Evolutionary conservation across 306 rosid genomes (phyloP).

Genomic region (Glycine tomentella): DNA sequence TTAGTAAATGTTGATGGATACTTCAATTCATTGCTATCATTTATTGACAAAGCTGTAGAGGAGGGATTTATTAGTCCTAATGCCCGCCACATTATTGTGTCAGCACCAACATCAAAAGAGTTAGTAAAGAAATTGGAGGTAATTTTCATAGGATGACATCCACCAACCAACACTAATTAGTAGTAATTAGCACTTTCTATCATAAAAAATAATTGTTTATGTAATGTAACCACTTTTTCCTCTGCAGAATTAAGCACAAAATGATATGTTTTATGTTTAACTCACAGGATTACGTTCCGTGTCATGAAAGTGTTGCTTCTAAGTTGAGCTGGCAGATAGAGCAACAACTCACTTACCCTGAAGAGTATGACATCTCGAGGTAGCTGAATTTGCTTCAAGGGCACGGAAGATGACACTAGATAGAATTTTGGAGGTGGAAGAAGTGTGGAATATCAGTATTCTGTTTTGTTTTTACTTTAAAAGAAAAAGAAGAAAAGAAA

Average conservation of each 20-base stretch:
- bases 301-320: conserved; percentile 94
- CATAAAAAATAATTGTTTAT: neutral
- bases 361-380: conserved; percentile 73
- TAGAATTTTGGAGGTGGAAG: conserved; percentile 68
- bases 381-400: conserved; percentile 53
- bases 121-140: conserved; percentile 98
- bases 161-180: neutral
- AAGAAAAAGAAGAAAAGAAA: neutral
- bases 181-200: neutral
- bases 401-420: conserved; percentile 48
- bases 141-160: conserved; percentile 23
- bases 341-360: conserved; percentile 74
- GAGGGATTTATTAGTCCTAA: conserved; percentile 92
- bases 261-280: conserved; percentile 18
- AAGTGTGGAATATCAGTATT: conserved; percentile 52
- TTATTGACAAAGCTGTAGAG: conserved; percentile 96
- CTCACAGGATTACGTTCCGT: conserved; percentile 85
- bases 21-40: conserved; percentile 84
- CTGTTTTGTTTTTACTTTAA: conserved; percentile 33
- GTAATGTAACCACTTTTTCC: neutral
- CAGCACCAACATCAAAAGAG: conserved; percentile 90
- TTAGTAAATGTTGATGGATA: conserved; percentile 96
- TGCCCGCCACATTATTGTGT: conserved; percentile 92
- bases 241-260: conserved; percentile 2
- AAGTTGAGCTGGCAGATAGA: conserved; percentile 90